Conservation (phyloP, 169 alveolate genomes). For the Plasmodium vivax region DNA sequence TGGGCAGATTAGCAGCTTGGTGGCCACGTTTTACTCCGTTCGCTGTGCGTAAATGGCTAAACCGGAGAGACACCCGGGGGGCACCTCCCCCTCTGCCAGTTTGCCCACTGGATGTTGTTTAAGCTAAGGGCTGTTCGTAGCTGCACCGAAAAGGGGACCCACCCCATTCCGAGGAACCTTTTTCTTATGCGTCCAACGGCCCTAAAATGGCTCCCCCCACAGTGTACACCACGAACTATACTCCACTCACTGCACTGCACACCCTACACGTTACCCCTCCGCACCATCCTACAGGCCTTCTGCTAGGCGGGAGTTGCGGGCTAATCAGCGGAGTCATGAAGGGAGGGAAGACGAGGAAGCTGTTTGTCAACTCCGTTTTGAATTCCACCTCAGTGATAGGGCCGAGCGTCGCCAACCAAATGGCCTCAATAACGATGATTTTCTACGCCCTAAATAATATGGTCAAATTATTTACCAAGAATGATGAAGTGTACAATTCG, state of each 20-base stretch:
- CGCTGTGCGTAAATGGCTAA: not conserved
- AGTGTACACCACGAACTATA: too few relatives aligned
- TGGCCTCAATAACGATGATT: conserved; percentile 87
- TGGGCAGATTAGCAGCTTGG: not conserved
- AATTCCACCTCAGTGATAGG: conserved; percentile 87
- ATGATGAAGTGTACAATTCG: conserved; percentile 82
- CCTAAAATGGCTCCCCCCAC: not conserved
- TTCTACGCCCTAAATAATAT: conserved; percentile 86
- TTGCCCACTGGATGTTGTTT: not conserved
- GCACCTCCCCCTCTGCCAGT: not conserved
- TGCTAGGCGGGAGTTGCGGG: conserved; percentile 89
- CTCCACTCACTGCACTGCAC: not conserved
- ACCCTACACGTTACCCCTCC: not conserved
- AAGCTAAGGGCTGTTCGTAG: not conserved
- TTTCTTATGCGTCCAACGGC: not conserved
- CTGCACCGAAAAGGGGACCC: not conserved
- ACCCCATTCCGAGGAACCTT: not conserved
- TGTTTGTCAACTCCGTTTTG: conserved; percentile 86
- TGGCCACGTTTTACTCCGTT: not conserved
- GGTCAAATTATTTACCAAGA: conserved; percentile 76
- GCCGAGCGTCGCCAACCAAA: conserved; percentile 87
- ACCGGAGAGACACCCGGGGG: too few relatives aligned
- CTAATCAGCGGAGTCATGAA: conserved; percentile 84
- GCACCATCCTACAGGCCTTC: conserved; percentile 79
- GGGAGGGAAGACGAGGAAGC: conserved; percentile 90